Percentiles rank a stretch among this genome's conserved stretches.
Evolutionary conservation across 805 yeast genomes (phyloP).

Genomic region (Yamadazyma paraphyllophila): DNA sequence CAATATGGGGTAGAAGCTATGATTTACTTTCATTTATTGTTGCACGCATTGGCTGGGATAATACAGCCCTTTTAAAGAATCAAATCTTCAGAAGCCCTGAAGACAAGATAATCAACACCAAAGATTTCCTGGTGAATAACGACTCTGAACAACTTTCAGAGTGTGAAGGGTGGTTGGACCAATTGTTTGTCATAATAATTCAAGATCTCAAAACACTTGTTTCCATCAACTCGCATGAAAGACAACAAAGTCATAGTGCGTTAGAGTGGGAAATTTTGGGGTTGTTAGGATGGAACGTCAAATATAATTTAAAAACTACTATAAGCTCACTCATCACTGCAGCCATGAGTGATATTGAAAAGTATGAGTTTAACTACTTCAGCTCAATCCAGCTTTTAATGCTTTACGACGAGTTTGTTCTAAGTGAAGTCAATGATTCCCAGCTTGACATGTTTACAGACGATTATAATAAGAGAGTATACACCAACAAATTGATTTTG

Average conservation of each 20-base stretch:
- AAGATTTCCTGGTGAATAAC: slow-evolving; percentile 1
- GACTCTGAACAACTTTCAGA: slow-evolving; percentile 15
- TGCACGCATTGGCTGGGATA: slow-evolving; percentile 79
- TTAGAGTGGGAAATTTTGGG: slow-evolving; percentile 77
- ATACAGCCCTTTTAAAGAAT: slow-evolving; percentile 61
- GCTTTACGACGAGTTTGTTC: slow-evolving; percentile 42
- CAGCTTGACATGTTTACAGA: slow-evolving; percentile 30
- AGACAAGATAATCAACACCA: neutral
- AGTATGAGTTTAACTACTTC: slow-evolving; percentile 61
- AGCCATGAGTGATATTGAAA: slow-evolving; percentile 47
- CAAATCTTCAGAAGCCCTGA: slow-evolving; percentile 46
- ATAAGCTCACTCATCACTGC: slow-evolving; percentile 42
- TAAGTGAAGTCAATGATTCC: slow-evolving; percentile 34
- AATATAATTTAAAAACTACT: slow-evolving; percentile 37
- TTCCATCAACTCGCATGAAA: slow-evolving; percentile 21
- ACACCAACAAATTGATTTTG: slow-evolving; percentile 34
- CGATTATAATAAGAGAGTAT: slow-evolving; percentile 25
- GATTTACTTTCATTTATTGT: slow-evolving; percentile 68
- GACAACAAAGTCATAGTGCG: slow-evolving; percentile 49
- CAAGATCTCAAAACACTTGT: slow-evolving; percentile 49
- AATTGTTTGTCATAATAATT: slow-evolving; percentile 64
- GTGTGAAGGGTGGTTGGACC: slow-evolving; percentile 80
- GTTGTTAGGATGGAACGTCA: slow-evolving; percentile 45
- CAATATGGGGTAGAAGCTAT: slow-evolving; percentile 51
- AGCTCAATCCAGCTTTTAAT: slow-evolving; percentile 51